Base-by-base conservation (phyloP, 2,329 filamentous ascomycete species). In the Nakataea oryzae region DNA sequence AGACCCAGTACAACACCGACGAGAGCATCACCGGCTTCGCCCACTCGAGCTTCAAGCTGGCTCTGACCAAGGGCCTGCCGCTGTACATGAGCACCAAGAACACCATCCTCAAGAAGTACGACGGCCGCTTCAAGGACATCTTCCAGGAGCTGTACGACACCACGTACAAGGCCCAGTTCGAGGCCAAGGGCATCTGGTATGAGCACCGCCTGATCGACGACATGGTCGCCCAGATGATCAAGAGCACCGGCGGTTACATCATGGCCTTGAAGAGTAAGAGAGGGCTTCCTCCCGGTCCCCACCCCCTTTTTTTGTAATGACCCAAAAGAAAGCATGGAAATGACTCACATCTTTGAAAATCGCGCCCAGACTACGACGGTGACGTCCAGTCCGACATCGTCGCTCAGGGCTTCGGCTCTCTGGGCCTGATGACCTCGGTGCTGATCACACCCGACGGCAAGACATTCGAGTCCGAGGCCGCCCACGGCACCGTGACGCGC, bases 51-150 rank as follows among this genome's bases (percentile, higher is more conserved):
- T 97, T 99, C 86, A 96, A 97, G 86, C 86, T 97, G 68, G 93
- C 95, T 41, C 79, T 97, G 57, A 82, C 86, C 76, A 95, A 96
- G 85, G 81, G 81, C 66, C 81, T 96, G 68, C 95, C 95, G n/a
- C 82, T 99, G 71, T 99, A 97, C 83, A 96, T 97, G 93, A 96
- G 91, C 84, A 99, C 95, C 78, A 99, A 99, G 89, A 97, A 97
- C 84, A 99, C 95, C 69, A 99, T 99, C 70, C 81, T 99, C 69
- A 99, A 99, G 84, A 93, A 93, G 77, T 99, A 99, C 79, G 95
- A 99, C 74, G 95, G 95, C 61, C 86, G 90, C 70, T 99, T 99
- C 86, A 97, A 97, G 87, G 95, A 99, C 73, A 96, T 97, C 76
- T 99, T 99, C 86, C 90, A 99, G 84, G 90, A 96, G 73, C 86